Percentiles rank a stretch among this genome's conserved stretches.
Conservation (phyloP, 257 asterid species). For the Ehretia macrophylla region DNA sequence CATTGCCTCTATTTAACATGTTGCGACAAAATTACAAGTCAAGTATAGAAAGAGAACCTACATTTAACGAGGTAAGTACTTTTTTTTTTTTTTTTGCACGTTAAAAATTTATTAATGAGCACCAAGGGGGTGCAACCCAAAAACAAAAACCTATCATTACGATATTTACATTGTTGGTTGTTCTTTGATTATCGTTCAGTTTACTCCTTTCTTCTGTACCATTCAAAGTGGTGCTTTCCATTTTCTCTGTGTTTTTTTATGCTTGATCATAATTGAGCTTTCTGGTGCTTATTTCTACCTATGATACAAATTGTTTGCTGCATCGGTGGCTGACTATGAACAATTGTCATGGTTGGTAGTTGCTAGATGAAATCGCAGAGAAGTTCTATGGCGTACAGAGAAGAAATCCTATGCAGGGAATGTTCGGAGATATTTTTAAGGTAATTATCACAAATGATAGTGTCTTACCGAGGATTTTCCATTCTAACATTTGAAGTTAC, state of each 20-base stretch:
- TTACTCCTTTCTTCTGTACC: no score
- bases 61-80: constrained; percentile 62
- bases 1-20: constrained; percentile 85
- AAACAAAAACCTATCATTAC: no score
- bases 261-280: background rate
- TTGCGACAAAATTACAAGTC: constrained; percentile 68
- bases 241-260: no score
- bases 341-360: constrained; percentile 33
- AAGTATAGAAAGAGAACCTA: constrained; percentile 64
- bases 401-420: constrained; percentile 61
- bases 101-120: no score
- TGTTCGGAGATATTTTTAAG: constrained; percentile 73
- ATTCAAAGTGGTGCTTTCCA: no score
- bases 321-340: background rate
- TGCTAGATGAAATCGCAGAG: constrained; percentile 57
- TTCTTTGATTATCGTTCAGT: background rate
- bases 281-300: no score
- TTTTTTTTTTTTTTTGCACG: no score
- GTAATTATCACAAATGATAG: constrained; percentile 21
- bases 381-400: constrained; percentile 66
- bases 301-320: no score
- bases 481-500: background rate
- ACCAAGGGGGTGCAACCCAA: no score
- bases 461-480: background rate
- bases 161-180: no score